Base-by-base conservation (phyloP, 2,329 filamentous ascomycete genomes). In the Raffaelea arxii region DNA sequence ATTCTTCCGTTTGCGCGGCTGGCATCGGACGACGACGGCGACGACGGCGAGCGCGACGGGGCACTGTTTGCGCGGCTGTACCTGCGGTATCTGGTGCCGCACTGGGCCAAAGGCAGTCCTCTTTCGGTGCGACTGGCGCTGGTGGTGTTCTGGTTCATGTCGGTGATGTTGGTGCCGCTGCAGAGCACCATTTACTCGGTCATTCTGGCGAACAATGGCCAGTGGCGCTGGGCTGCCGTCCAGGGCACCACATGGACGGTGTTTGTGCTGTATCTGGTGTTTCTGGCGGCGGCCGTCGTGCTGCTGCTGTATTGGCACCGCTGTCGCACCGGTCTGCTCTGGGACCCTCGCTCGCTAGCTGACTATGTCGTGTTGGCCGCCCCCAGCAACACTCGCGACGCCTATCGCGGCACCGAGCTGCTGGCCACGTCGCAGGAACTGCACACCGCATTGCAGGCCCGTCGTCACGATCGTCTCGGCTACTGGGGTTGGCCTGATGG, bases 341-440 rank as follows among this genome's bases (percentile, higher is more conserved):
- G 90, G 90, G 88, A 95, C 59, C 77, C 88, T 3, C 74, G 83
- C 40, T 91, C 82, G 22, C 68, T 96, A 7, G 90, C 86, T 3
- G 89, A 96, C 59, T 68, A 94, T 32, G 74, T 92, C 38, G 78
- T 83, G 2, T 71, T 96, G 11, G 72, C 94, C 23, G 82, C 87
- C 53, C 78, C 84, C 49, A 90, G 86, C 53, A 95, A 94, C 62
- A 79, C 83, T 18, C 72, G 89, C 42, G 69, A 72, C 21, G 83
- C 85, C 56, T 94, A 89, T 62, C 71, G 76, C 12, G 78, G 78
- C 4, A 80, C 82, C 0, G 84, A 90, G 55, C 77, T 78, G 0
- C 72, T 79, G 38, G 63, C 65, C 7, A 67, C 65, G 16, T 69
- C 71, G 41, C 58, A 64, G 25, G 70, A 78, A 27, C 77, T 84